Conservation (phyloP, 1,284 basidiomycete genomes). For the Cystobasidium sp. region DNA sequence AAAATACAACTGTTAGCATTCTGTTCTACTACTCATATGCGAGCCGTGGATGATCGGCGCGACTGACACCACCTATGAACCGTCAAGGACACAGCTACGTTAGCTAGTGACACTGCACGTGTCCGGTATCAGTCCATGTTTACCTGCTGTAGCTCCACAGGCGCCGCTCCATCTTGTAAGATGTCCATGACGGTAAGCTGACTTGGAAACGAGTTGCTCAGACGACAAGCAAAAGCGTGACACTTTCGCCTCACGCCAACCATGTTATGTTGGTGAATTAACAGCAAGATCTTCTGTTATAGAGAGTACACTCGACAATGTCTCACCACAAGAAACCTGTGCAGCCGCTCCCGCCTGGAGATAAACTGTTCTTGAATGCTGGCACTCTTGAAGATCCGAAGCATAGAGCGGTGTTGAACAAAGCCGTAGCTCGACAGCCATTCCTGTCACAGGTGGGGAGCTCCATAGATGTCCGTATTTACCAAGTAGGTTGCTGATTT, state of each 20-base stretch:
- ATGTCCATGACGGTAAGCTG: not conserved
- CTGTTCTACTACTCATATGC: not conserved
- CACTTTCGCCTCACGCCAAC: not conserved
- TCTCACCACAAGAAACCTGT: conserved; percentile 41
- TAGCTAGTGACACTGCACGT: not conserved
- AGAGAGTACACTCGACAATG: conserved; percentile 1
- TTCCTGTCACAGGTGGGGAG: conserved; percentile 30
- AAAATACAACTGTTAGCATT: no score
- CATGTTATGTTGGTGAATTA: not conserved
- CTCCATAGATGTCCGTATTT: not conserved
- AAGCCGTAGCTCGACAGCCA: conserved; percentile 24
- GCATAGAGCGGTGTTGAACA: not conserved
- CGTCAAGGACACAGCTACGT: not conserved
- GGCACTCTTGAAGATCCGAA: conserved; percentile 9
- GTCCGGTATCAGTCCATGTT: no score
- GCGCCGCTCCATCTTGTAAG: not conserved
- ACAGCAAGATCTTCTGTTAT: not conserved
- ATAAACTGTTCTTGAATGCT: conserved; percentile 29
- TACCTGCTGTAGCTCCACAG: conserved; percentile 9
- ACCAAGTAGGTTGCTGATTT: not conserved
- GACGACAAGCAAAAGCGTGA: not conserved
- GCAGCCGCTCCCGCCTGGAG: conserved; percentile 19
- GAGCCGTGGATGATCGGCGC: not conserved
- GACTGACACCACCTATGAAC: not conserved
- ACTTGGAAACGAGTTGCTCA: not conserved